These are phyloP conservation scores for Penicillium sumatraense DNA, from an alignment of 2,329 filamentous ascomycete species.

Conservation along the genomic window DNA sequence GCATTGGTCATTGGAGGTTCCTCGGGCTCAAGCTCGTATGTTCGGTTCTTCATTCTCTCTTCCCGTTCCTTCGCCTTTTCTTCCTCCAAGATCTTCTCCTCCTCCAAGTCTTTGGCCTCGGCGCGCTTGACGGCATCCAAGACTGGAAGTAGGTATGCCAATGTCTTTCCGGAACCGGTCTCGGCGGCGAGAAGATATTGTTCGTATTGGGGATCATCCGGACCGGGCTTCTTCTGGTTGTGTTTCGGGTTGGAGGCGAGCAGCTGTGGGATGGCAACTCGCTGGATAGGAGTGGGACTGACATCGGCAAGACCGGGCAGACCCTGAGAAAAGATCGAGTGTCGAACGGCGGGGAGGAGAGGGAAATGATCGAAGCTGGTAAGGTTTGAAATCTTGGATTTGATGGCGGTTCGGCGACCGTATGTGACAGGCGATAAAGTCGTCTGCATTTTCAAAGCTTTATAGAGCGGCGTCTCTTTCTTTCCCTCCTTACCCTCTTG, in stretches of 20 bases:
- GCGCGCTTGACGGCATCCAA: conserved; percentile 83
- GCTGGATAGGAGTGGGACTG: conserved; percentile 85
- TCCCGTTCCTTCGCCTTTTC: conserved; percentile 61
- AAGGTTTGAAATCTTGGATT: conserved; percentile 66
- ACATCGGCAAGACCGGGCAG: conserved; percentile 75
- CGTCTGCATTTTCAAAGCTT: conserved; percentile 93
- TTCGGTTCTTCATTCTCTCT: conserved; percentile 57
- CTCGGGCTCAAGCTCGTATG: conserved; percentile 65
- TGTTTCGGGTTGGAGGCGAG: conserved; percentile 58
- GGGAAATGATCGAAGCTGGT: conserved; percentile 82
- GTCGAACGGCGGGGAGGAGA: conserved; percentile 71
- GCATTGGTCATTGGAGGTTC: conserved; percentile 68
- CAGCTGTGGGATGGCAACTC: conserved; percentile 82
- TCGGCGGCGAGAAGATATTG: conserved; percentile 88
- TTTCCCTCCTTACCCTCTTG: conserved; percentile 43
- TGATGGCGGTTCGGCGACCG: conserved; percentile 63
- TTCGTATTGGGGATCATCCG: conserved; percentile 54
- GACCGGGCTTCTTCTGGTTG: conserved; percentile 30
- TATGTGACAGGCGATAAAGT: conserved; percentile 78
- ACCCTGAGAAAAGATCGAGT: conserved; percentile 73
- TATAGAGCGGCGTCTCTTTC: conserved; percentile 62
- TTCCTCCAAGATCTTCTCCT: conserved; percentile 58
- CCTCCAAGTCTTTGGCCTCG: conserved; percentile 67
- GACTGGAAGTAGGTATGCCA: conserved; percentile 86
- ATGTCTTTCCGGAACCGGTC: conserved; percentile 94